A percentile compares a stretch with the other conserved stretches of the same genome.
Evolutionary conservation across 106 monocot species (phyloP).

Genomic region (Narthecium ossifragum): DNA sequence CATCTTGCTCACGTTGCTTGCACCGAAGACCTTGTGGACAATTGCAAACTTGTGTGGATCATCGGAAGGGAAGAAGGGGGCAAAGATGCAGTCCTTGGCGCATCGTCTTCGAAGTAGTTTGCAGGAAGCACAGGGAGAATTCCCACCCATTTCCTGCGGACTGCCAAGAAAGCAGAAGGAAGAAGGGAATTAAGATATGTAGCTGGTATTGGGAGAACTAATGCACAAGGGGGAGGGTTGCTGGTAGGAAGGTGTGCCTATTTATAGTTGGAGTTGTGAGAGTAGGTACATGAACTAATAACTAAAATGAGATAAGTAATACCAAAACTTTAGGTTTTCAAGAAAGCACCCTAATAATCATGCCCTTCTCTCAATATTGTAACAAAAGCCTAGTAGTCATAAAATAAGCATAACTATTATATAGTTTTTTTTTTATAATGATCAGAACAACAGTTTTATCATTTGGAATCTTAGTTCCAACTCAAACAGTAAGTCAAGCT

Average conservation of each 20-base stretch:
- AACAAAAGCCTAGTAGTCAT: neutral
- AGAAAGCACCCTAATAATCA: conserved; percentile 7
- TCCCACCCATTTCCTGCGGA: conserved; percentile 27
- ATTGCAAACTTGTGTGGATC: conserved; percentile 74
- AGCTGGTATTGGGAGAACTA: conserved; percentile 7
- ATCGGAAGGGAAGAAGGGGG: conserved; percentile 64
- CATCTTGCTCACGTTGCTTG: conserved; percentile 80
- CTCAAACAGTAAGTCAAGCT: conserved; percentile 20
- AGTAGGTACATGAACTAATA: conserved; percentile 8
- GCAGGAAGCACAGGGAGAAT: conserved; percentile 68
- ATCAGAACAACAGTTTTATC: conserved; percentile 9
- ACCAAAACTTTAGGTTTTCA: conserved; percentile 14
- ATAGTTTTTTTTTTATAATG: conserved; percentile 7
- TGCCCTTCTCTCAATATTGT: neutral
- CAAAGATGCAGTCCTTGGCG: conserved; percentile 66
- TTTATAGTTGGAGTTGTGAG: conserved; percentile 23
- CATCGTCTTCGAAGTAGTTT: conserved; percentile 63
- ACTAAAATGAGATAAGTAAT: neutral
- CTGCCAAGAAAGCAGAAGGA: neutral
- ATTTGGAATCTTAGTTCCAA: conserved; percentile 41
- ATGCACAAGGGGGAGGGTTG: conserved; percentile 13
- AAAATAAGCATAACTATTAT: neutral
- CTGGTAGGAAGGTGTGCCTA: conserved; percentile 13
- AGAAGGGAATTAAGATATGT: neutral
- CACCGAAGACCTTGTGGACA: conserved; percentile 79